Percentiles rank a stretch among this genome's conserved stretches.
Conservation (phyloP, 768 basidiomycete genomes). For the Jaapia argillacea region DNA sequence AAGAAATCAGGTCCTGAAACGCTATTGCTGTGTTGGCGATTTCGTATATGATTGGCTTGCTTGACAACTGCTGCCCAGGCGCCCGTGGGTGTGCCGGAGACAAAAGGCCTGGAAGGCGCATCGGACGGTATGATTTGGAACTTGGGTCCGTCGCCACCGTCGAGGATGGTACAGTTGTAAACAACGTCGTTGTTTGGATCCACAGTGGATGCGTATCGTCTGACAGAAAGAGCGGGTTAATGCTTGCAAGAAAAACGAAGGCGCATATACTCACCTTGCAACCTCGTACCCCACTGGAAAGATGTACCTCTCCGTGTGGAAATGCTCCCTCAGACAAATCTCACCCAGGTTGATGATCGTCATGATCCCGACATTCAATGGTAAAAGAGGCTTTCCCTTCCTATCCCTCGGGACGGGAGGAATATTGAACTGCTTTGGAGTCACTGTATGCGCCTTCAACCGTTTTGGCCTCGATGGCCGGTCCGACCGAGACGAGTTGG, state of each 20-base stretch:
- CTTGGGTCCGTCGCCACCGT: conserved; percentile 78
- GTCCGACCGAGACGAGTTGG: conserved; percentile 21
- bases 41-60: conserved; percentile 71
- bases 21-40: conserved; percentile 76
- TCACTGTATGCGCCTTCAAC: conserved; percentile 73
- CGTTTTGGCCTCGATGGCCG: conserved; percentile 54
- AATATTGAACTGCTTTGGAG: conserved; percentile 66
- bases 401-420: conserved; percentile 73
- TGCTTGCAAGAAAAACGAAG: no score
- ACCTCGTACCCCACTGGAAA: conserved; percentile 85
- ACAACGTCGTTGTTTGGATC: conserved; percentile 59
- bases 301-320: conserved; percentile 82
- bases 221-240: conserved; percentile 15
- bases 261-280: conserved; percentile 41
- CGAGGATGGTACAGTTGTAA: conserved; percentile 77
- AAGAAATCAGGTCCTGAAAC: conserved; percentile 88
- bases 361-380: conserved; percentile 82
- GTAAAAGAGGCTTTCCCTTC: conserved; percentile 58
- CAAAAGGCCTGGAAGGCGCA: conserved; percentile 57
- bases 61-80: conserved; percentile 82
- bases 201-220: conserved; percentile 71
- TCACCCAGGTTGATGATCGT: conserved; percentile 66
- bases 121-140: conserved; percentile 78
- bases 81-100: conserved; percentile 82
- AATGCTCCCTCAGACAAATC: conserved; percentile 75